Conservation (phyloP, 768 basidiomycete genomes). For the Russula sp. region DNA sequence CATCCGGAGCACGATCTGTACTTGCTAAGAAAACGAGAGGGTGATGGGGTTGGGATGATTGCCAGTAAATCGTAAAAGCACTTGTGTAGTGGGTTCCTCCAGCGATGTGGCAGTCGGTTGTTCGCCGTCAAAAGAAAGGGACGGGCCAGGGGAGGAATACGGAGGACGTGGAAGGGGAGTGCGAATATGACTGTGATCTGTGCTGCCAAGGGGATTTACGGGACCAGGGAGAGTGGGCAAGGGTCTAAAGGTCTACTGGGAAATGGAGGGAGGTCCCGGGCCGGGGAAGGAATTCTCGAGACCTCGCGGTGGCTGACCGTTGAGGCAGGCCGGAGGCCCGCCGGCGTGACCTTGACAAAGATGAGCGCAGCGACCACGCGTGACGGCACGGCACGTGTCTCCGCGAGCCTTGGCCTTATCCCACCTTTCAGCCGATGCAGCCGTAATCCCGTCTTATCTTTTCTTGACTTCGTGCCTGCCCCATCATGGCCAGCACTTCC, state of each 20-base stretch:
- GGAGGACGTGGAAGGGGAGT: conserved; percentile 34
- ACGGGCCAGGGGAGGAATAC: conserved; percentile 23
- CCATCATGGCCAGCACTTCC: neutral
- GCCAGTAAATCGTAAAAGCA: conserved; percentile 86
- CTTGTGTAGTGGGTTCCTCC: conserved; percentile 70
- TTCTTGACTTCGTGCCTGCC: neutral
- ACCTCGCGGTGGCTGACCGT: no score
- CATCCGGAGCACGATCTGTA: conserved; percentile 30
- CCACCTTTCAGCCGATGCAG: neutral
- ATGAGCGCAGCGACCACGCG: conserved; percentile 5
- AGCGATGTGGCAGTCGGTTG: conserved; percentile 42
- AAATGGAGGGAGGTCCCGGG: neutral
- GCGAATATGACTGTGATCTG: conserved; percentile 13
- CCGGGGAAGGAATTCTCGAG: no score
- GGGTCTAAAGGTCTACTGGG: conserved; percentile 10
- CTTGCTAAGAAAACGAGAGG: conserved; percentile 49
- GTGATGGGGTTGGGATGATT: conserved; percentile 58
- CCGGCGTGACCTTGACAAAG: neutral
- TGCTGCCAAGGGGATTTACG: neutral
- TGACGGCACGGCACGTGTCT: conserved; percentile 14
- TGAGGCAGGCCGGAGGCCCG: neutral
- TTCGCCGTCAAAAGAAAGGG: conserved; percentile 32
- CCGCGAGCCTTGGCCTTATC: neutral
- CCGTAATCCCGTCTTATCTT: neutral
- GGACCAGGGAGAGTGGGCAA: conserved; percentile 19